Conservation (phyloP, 441 rosid species). For the Bocquillonia castaneifolia region DNA sequence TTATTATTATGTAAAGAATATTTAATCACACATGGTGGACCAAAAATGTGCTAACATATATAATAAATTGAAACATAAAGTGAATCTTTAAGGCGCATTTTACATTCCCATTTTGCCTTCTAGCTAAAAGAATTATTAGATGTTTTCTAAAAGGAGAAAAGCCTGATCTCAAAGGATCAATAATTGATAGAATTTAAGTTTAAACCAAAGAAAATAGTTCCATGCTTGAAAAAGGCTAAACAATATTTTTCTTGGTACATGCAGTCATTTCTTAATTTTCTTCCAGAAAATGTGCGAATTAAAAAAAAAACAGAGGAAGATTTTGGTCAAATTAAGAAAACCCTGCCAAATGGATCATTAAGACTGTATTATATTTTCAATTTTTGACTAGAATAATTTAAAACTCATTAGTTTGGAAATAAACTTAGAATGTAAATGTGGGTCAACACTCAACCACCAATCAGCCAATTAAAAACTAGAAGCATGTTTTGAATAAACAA, state of each 20-base stretch:
- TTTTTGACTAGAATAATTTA: slow-evolving; percentile 17
- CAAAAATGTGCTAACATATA: slow-evolving; percentile 1
- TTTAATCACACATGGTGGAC: slow-evolving; percentile 8
- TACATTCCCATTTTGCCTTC: background rate
- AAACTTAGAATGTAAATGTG: background rate
- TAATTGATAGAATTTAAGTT: background rate
- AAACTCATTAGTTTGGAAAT: background rate
- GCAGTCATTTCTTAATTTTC: background rate
- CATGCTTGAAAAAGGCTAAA: slow-evolving; percentile 16
- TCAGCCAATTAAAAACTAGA: slow-evolving; percentile 7
- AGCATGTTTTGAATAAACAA: slow-evolving; percentile 14
- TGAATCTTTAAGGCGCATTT: background rate
- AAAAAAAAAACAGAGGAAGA: background rate
- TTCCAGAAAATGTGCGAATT: slow-evolving; percentile 7
- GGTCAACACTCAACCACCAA: slow-evolving; percentile 27
- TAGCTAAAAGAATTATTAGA: background rate
- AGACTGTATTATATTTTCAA: slow-evolving; percentile 14
- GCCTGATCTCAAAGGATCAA: background rate
- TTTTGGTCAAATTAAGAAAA: slow-evolving; percentile 21
- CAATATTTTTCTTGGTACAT: background rate
- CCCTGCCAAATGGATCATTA: background rate
- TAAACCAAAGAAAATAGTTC: background rate
- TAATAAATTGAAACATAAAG: background rate
- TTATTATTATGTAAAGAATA: no score
- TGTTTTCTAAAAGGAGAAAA: slow-evolving; percentile 11